phyloP scores from a whole-genome alignment of 75 land plant species.

The Cunninghamia lanceolata region DNA sequence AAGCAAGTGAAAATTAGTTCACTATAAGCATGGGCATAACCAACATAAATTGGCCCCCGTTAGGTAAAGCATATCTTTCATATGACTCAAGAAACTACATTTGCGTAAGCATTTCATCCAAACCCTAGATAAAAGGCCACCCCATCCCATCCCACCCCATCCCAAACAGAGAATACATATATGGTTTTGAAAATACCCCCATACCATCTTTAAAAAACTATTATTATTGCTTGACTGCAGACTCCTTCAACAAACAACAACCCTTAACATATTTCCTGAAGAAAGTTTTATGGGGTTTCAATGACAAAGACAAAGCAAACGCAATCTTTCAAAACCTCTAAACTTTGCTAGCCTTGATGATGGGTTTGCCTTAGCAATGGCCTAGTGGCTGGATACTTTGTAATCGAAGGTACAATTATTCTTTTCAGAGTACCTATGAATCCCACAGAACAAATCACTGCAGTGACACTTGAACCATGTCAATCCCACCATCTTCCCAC shows the following conservation, averaged over 20 bases:
- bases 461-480: constrained; percentile 51
- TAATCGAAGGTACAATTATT: constrained; percentile 43
- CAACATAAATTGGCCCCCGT: neutral
- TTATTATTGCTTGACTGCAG: neutral
- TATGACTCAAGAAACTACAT: constrained; percentile 4
- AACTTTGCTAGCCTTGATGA: constrained; percentile 36
- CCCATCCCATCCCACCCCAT: neutral
- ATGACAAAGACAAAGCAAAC: neutral
- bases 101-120: neutral
- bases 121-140: constrained; percentile 1
- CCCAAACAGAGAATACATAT: neutral
- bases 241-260: too few relatives aligned
- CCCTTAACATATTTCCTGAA: neutral
- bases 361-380: constrained; percentile 50
- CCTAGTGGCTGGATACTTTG: constrained; percentile 49
- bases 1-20: neutral
- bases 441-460: constrained; percentile 36
- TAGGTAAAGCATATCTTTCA: neutral
- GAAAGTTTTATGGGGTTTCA: too few relatives aligned
- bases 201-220: neutral
- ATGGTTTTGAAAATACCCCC: neutral
- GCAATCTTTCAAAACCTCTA: constrained; percentile 22
- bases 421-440: constrained; percentile 49
- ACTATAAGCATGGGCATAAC: neutral
- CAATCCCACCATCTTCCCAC: constrained; percentile 37